Percentiles rank a stretch among this genome's conserved stretches.
phyloP scores from a whole-genome alignment of 2,329 filamentous ascomycete species.

The Pseudocercospora musae region DNA sequence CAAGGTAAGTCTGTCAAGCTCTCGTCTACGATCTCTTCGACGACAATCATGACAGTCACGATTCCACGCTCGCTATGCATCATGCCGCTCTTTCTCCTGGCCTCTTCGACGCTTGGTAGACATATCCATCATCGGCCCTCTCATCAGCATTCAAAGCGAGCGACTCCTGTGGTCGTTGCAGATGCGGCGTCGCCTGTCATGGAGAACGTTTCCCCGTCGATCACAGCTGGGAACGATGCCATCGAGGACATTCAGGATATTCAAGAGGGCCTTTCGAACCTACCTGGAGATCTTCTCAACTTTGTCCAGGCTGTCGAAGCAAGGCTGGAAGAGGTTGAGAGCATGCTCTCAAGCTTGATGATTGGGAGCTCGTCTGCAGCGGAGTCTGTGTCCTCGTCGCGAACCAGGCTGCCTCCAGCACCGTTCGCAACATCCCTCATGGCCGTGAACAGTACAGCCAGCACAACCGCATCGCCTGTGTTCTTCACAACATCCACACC shows the following conservation, averaged over 20 bases:
- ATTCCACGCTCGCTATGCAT: conserved; percentile 2
- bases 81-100: background rate
- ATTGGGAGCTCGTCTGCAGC: background rate
- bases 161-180: background rate
- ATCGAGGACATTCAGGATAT: conserved; percentile 22
- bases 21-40: background rate
- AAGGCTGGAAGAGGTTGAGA: conserved; percentile 16
- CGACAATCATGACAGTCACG: background rate
- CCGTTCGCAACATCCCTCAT: background rate
- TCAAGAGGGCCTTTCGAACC: conserved; percentile 15
- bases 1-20: background rate
- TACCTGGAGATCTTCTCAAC: conserved; percentile 19
- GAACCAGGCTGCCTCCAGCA: background rate
- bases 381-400: background rate
- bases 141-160: conserved; percentile 7
- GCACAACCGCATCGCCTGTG: background rate
- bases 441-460: background rate
- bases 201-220: background rate
- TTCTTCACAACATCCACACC: background rate
- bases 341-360: conserved; percentile 11
- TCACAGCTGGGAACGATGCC: conserved; percentile 17
- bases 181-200: background rate
- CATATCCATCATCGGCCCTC: conserved; percentile 9
- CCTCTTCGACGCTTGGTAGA: background rate
- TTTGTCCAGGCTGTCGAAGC: conserved; percentile 16